These are phyloP conservation scores for Pseudogymnoascus sp. DNA, from an alignment of 2,329 filamentous ascomycete species.

Conservation along the genomic window DNA sequence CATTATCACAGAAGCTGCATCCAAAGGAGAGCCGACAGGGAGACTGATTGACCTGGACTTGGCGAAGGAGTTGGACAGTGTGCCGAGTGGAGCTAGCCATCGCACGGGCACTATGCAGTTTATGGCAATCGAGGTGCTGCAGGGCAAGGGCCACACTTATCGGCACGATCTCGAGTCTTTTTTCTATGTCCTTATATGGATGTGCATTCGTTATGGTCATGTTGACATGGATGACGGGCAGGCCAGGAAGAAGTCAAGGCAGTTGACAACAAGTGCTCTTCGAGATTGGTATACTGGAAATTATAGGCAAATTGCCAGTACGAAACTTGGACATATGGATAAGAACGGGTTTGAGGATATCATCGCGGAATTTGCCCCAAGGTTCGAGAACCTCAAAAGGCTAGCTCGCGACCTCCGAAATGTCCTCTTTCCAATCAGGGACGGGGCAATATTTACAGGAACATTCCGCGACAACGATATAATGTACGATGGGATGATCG, in stretches of 20 bases:
- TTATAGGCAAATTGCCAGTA: conserved; percentile 22
- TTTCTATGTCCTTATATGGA: no score
- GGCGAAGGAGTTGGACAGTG: conserved; percentile 24
- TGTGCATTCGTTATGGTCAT: no score
- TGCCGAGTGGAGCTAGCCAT: conserved; percentile 23
- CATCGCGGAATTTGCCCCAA: conserved; percentile 23
- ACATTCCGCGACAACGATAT: conserved; percentile 18
- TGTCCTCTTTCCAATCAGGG: conserved; percentile 21
- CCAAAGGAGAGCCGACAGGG: no score
- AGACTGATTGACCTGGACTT: conserved; percentile 33
- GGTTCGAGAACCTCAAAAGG: conserved; percentile 23
- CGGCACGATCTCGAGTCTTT: no score
- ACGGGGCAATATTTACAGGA: conserved; percentile 19
- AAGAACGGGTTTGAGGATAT: conserved; percentile 22
- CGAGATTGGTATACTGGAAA: conserved; percentile 23
- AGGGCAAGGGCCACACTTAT: no score
- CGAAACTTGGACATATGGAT: conserved; percentile 20
- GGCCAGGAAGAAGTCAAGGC: background rate
- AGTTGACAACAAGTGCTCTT: conserved; percentile 10
- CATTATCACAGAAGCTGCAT: conserved; percentile 26
- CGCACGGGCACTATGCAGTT: conserved; percentile 29
- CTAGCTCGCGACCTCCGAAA: conserved; percentile 13
- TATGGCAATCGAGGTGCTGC: conserved; percentile 30
- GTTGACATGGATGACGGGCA: background rate
- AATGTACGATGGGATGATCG: conserved; percentile 20